Conservation (phyloP, 2,329 filamentous ascomycete species). For the Venturia effusa region DNA sequence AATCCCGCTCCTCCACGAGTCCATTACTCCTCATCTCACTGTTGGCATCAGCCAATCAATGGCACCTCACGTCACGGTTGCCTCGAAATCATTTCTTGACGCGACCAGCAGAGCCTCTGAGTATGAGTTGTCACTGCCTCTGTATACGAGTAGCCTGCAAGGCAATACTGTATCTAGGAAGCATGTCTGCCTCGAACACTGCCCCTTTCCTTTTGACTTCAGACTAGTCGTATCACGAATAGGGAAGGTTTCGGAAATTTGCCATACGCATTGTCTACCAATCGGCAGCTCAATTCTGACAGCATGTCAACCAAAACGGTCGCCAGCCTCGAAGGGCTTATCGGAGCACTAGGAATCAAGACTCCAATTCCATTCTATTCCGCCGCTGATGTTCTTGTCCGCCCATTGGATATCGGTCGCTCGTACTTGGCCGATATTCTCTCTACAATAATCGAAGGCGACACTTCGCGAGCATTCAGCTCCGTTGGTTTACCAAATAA, state of each 20-base stretch:
- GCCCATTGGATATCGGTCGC: constrained; percentile 21
- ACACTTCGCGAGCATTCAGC: constrained; percentile 16
- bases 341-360: neutral
- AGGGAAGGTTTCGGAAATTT: neutral
- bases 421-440: constrained; percentile 18
- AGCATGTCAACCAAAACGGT: neutral
- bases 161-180: neutral
- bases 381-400: constrained; percentile 13
- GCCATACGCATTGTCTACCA: neutral
- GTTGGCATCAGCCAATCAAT: neutral
- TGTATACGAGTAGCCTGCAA: neutral
- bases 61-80: neutral
- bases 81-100: neutral
- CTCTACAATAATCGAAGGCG: constrained; percentile 13
- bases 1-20: neutral
- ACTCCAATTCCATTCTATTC: neutral
- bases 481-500: constrained; percentile 23
- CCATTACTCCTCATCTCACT: neutral
- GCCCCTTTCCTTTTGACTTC: neutral
- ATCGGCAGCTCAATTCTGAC: neutral
- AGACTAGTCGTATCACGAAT: neutral
- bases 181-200: neutral
- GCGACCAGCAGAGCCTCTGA: neutral
- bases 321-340: constrained; percentile 2
- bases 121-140: neutral